Base-by-base conservation (phyloP, 176 grass and related monocot species). In the Oryza glumipatula region DNA sequence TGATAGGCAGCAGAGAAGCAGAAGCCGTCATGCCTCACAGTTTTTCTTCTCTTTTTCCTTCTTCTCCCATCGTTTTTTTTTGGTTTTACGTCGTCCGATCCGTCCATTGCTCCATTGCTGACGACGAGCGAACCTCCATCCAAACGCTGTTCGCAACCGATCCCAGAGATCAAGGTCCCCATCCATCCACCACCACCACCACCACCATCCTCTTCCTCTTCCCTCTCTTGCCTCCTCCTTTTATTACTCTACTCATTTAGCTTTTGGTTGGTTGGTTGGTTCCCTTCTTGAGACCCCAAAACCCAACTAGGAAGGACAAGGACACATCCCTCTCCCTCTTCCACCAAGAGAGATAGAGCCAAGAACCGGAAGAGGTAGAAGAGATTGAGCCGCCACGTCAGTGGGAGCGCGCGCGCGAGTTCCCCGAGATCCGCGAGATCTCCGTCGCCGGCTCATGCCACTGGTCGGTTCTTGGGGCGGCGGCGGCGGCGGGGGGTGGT, bases 191-290 rank as follows among this genome's bases (percentile, higher is more conserved):
- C 81, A 54, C 21, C 73, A 36, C 64, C 81, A 79, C 76, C 81
- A 54, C 21, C 73, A 36, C 47, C 47, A 49, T 49, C 72, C 1
- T 11, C 10, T 52, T 11, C 4, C 44, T 48, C 49, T 36, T 56
- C 68, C 48, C 76, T 36, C 10, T 32, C 30, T 32, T n/a, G 71
- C 68, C 71, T 63, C 69, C 67, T 89, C 69, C 67, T 89, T 85
- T 85, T 77, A 48, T 85, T 82, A 76, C 77, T 85, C 77, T 73
- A 89, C 41, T 76, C 70, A 67, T 60, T 60, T 78, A 15, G 74
- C 73, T 88, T 84, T 88, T 85, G 58, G 85, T 72, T 72, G 72
- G 74, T 90, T 90, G 73, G 74, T 79, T 92, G 65, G 82, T 85
- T 85, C 82, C 77, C 88, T 65, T 70, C 70, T 77, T 72, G 73